These are phyloP conservation scores for Sarocladium strictum DNA, from an alignment of 2,329 filamentous ascomycete species.

Conservation along the genomic window DNA sequence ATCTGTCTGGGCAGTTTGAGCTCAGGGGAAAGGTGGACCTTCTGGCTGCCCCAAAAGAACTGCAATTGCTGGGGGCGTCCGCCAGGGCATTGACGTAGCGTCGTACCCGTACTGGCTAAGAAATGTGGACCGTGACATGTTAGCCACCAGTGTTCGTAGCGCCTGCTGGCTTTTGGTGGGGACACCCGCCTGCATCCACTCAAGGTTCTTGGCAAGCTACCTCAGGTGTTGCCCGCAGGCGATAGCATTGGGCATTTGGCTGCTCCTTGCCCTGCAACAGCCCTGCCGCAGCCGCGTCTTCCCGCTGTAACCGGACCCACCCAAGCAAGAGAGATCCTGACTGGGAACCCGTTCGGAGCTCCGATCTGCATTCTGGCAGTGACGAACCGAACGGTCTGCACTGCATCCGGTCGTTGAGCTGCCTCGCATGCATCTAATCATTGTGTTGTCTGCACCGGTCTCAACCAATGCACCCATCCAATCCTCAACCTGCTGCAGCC, in stretches of 20 bases:
- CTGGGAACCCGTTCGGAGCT: too few relatives aligned
- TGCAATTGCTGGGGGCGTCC: slow-evolving; percentile 1
- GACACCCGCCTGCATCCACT: slow-evolving; percentile 4
- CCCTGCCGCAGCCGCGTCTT: slow-evolving; percentile 2
- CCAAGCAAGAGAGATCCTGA: too few relatives aligned
- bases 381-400: background rate
- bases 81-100: background rate
- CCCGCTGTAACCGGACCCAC: background rate
- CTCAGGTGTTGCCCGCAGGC: too few relatives aligned
- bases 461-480: background rate
- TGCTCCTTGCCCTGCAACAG: background rate
- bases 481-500: background rate
- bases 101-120: background rate
- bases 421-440: background rate
- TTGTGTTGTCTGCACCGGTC: background rate
- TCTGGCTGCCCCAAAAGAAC: slow-evolving; percentile 3
- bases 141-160: too few relatives aligned
- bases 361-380: too few relatives aligned
- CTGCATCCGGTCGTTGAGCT: background rate
- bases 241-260: background rate
- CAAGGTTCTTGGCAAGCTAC: background rate
- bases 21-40: background rate
- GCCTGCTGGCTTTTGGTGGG: slow-evolving; percentile 1
- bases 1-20: background rate
- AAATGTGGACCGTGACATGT: background rate